A percentile compares a stretch with the other conserved stretches of the same genome.
These are phyloP conservation scores for Lentinula detonsa DNA, from an alignment of 768 basidiomycete species.

Conservation along the genomic window DNA sequence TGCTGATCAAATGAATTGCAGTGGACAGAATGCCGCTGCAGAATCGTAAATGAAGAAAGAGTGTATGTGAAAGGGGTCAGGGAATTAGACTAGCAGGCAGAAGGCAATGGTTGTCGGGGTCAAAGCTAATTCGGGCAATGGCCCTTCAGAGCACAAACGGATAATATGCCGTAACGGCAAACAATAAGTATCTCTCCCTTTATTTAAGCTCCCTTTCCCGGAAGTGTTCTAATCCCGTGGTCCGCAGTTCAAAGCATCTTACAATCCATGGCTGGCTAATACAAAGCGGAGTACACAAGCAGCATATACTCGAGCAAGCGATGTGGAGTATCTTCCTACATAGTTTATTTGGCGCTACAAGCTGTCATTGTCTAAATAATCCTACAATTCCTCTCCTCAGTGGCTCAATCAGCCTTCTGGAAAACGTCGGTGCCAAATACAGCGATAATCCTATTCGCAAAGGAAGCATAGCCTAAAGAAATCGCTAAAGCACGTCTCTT, in stretches of 20 bases:
- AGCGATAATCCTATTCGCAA: constrained; percentile 66
- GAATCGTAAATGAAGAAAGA: neutral
- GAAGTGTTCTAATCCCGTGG: neutral
- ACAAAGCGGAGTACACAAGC: neutral
- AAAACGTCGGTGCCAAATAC: constrained; percentile 70
- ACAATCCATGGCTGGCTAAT: neutral
- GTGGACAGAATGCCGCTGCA: neutral
- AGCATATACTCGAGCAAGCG: no score
- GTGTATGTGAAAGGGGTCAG: neutral
- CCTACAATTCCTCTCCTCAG: constrained; percentile 31
- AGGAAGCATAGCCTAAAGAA: constrained; percentile 62
- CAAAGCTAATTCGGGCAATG: neutral
- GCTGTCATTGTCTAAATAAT: constrained; percentile 19
- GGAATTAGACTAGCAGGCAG: neutral
- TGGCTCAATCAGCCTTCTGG: constrained; percentile 61
- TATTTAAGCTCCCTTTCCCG: neutral
- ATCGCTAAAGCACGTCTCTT: neutral
- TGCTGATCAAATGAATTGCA: neutral
- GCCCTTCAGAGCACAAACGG: neutral
- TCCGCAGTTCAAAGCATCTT: neutral
- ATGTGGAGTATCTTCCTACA: no score
- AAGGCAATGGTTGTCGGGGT: neutral
- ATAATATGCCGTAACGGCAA: neutral
- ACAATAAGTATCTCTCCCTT: neutral
- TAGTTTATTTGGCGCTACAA: no score